A percentile compares a stretch with the other conserved stretches of the same genome.
These are phyloP conservation scores for Fusarium circinatum DNA, from an alignment of 2,329 filamentous ascomycete species.

Conservation along the genomic window DNA sequence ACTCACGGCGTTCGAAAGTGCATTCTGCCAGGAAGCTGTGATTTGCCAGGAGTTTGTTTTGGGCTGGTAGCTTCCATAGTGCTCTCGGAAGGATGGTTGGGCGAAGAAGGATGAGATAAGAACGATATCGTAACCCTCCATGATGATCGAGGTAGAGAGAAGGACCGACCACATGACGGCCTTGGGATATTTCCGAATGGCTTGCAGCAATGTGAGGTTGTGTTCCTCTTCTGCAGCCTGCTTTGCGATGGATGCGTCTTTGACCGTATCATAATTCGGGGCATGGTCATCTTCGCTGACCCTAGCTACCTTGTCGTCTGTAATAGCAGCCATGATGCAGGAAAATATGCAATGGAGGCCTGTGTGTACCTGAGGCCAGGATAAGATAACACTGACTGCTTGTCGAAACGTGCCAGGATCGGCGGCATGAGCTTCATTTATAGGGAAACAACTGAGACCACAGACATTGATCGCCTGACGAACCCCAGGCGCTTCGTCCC, in stretches of 20 bases:
- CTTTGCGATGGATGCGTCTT: slow-evolving; percentile 26
- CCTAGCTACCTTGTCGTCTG: slow-evolving; percentile 29
- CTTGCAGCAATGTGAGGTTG: slow-evolving; percentile 24
- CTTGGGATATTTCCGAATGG: slow-evolving; percentile 25
- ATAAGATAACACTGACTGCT: not conserved
- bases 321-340: not conserved
- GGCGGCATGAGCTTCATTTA: slow-evolving; percentile 15
- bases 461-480: not conserved
- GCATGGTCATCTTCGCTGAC: slow-evolving; percentile 30
- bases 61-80: slow-evolving; percentile 37
- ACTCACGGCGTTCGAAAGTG: slow-evolving; percentile 19
- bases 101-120: slow-evolving; percentile 47
- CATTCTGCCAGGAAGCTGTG: slow-evolving; percentile 25
- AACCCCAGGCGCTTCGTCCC: not conserved
- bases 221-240: slow-evolving; percentile 29
- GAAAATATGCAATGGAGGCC: not conserved
- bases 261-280: not conserved
- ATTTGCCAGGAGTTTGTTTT: slow-evolving; percentile 13
- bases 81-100: slow-evolving; percentile 44
- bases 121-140: slow-evolving; percentile 49
- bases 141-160: slow-evolving; percentile 49
- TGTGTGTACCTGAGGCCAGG: not conserved
- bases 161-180: slow-evolving; percentile 28
- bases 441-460: not conserved
- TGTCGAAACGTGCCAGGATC: not conserved